A percentile compares a stretch with the other conserved stretches of the same genome.
phyloP scores from a whole-genome alignment of 2,329 filamentous ascomycete species.

The Colletotrichum eleusines region DNA sequence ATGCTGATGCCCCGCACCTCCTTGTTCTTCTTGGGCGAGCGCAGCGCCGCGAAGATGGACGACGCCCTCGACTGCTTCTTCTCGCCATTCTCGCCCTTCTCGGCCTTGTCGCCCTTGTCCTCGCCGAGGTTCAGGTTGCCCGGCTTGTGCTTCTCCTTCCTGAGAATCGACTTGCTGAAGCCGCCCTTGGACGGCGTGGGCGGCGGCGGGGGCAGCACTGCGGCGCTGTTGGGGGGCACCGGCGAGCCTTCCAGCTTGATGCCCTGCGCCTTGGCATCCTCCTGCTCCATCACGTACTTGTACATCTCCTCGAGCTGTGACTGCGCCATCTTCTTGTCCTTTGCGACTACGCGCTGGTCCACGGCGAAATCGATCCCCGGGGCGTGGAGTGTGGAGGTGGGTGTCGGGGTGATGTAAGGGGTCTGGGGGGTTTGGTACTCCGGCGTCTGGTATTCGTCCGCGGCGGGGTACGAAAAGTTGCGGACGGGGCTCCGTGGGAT shows the following conservation, averaged over 20 bases:
- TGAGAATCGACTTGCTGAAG: constrained; percentile 47
- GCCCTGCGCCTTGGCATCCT: constrained; percentile 74
- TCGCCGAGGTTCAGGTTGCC: constrained; percentile 61
- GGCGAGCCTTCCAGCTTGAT: constrained; percentile 60
- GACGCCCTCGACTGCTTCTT: constrained; percentile 67
- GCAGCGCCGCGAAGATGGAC: constrained; percentile 71
- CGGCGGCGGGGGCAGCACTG: constrained; percentile 44
- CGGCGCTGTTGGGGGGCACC: constrained; percentile 48
- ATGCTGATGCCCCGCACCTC: constrained; percentile 67
- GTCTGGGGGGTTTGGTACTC: constrained; percentile 45
- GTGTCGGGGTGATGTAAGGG: constrained; percentile 61
- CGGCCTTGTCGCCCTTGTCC: too few relatives aligned
- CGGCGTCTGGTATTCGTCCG: constrained; percentile 52
- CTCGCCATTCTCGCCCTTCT: too few relatives aligned
- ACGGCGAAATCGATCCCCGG: constrained; percentile 77
- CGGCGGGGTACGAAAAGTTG: constrained; percentile 66
- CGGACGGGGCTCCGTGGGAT: constrained; percentile 48
- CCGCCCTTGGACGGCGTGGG: constrained; percentile 49
- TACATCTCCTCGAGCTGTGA: constrained; percentile 91
- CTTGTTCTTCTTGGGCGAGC: constrained; percentile 69
- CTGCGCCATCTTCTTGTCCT: constrained; percentile 80
- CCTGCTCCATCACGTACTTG: constrained; percentile 91
- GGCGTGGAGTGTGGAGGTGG: constrained; percentile 61
- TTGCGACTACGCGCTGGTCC: constrained; percentile 80
- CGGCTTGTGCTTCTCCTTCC: constrained; percentile 63